Conservation (phyloP, 352 stramenopile species). For the Pythium guiyangense region DNA sequence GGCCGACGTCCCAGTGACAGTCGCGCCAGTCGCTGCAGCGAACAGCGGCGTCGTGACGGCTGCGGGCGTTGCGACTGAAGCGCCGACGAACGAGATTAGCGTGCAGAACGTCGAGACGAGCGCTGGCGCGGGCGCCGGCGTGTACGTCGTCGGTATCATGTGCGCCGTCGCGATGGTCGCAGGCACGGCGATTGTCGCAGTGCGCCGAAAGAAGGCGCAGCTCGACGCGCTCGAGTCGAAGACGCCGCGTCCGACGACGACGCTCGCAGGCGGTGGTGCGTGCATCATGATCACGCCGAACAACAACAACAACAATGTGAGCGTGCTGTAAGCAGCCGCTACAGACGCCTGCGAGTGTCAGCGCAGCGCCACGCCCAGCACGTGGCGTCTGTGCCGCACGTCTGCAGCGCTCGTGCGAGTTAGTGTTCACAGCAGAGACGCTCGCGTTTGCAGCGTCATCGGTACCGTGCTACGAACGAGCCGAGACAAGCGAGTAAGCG, state of each 20-base stretch:
- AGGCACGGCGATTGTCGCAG: constrained; percentile 42
- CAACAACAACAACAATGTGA: constrained; percentile 34
- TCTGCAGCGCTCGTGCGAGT: no score
- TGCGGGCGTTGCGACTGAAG: constrained; percentile 17
- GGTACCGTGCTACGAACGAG: no score
- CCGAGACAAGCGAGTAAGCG: no score
- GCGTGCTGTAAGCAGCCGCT: constrained; percentile 13
- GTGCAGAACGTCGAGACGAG: constrained; percentile 42
- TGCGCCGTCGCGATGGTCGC: constrained; percentile 39
- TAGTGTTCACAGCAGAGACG: no score
- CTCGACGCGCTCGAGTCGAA: constrained; percentile 63
- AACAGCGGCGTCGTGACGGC: constrained; percentile 9
- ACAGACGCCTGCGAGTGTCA: no score
- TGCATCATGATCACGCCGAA: constrained; percentile 51
- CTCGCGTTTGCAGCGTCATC: no score
- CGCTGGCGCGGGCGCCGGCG: background rate
- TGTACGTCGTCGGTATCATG: constrained; percentile 28
- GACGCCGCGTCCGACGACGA: constrained; percentile 26
- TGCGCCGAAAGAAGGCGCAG: constrained; percentile 62
- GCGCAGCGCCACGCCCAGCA: no score
- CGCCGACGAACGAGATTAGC: constrained; percentile 32
- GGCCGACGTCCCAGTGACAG: background rate
- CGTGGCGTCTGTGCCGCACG: no score
- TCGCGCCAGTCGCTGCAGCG: background rate
- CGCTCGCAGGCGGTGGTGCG: constrained; percentile 23